Base-by-base conservation (phyloP, 2,329 filamentous ascomycete species). In the Talaromyces rugulosus region DNA sequence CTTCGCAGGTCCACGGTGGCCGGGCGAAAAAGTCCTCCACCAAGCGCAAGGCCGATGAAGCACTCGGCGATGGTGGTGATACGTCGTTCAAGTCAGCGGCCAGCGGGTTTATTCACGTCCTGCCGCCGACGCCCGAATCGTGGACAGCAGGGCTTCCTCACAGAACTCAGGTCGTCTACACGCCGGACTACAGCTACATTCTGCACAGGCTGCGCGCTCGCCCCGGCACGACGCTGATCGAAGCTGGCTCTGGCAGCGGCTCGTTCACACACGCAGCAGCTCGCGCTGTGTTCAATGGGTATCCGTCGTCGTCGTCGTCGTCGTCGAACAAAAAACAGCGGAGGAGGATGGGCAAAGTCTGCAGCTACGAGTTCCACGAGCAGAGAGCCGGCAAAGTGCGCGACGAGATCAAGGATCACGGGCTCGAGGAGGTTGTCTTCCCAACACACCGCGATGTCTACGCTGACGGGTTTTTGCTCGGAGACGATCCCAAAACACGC, bases 1-100 rank as follows among this genome's bases (percentile, higher is more conserved):
- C 95, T 7, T 96, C 92, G 1, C 86, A 89, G 34, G 92, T 97
- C 61, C 91, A 97, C 0, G 92, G 93, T 12, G 92, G 92, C 36
- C 85, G 89, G 58, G 89, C 31, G 6, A 75, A 73, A 34, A 57
- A 51, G 8, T 50, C 50, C n/a, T 50, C 50, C n/a, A 28, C 79
- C 50, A 83, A 85, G 64, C 81, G 80, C 44, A 81, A 82, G 59
- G 79, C 72, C 3, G 72, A 72, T 36, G 76, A 78, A 56, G 75
- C 74, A 78, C 66, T 70, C 66, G 5, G 67, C 70, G 69, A 66
- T 27, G 67, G 66, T 36, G 69, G 69, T 50, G 64, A 56, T 56
- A 69, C 70, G 47, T 11, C 44, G 5, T 7, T 33, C 47, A 70
- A 71, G 42, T 63, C 68, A 36, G 73, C 78, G 2, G 67, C 74